Percentiles rank a stretch among this genome's conserved stretches.
These are phyloP conservation scores for Penicillium sp. DNA, from an alignment of 2,329 filamentous ascomycete species.

Conservation along the genomic window DNA sequence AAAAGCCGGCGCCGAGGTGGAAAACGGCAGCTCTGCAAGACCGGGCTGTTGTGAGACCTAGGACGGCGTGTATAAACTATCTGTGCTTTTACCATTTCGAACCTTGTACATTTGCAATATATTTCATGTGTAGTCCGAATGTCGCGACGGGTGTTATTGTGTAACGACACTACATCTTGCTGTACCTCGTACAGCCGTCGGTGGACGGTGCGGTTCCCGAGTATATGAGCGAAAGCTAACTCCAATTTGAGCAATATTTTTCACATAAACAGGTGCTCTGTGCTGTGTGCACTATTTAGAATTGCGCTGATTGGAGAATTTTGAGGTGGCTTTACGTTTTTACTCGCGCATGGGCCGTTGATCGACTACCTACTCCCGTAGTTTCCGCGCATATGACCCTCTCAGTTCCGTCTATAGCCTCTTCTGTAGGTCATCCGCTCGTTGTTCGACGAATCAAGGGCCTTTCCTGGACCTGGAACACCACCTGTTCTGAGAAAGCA, in stretches of 20 bases:
- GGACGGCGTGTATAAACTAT: not conserved
- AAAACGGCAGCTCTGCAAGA: constrained; percentile 17
- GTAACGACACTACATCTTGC: constrained; percentile 13
- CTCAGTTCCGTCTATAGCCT: constrained; percentile 3
- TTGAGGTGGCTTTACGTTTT: not conserved
- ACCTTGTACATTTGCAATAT: constrained; percentile 8
- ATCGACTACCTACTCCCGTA: constrained; percentile 17
- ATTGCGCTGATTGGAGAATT: not conserved
- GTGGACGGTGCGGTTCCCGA: constrained; percentile 1
- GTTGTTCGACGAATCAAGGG: not conserved
- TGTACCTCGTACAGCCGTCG: constrained; percentile 19
- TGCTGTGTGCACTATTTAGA: constrained; percentile 5
- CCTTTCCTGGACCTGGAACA: not conserved
- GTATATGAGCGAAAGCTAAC: constrained; percentile 9
- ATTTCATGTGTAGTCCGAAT: not conserved
- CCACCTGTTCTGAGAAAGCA: not conserved
- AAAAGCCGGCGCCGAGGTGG: constrained; percentile 17
- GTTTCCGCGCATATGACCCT: constrained; percentile 31
- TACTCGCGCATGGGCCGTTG: constrained; percentile 29
- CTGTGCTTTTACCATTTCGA: constrained; percentile 10
- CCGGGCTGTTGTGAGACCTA: constrained; percentile 18
- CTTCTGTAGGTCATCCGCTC: constrained; percentile 26
- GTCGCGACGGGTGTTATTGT: constrained; percentile 11
- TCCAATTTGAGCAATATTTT: not conserved
- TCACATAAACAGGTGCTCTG: not conserved